Percentiles rank a stretch among this genome's conserved stretches.
phyloP scores from a whole-genome alignment of 2,329 filamentous ascomycete species.

The Aphanoascus verrucosus region DNA sequence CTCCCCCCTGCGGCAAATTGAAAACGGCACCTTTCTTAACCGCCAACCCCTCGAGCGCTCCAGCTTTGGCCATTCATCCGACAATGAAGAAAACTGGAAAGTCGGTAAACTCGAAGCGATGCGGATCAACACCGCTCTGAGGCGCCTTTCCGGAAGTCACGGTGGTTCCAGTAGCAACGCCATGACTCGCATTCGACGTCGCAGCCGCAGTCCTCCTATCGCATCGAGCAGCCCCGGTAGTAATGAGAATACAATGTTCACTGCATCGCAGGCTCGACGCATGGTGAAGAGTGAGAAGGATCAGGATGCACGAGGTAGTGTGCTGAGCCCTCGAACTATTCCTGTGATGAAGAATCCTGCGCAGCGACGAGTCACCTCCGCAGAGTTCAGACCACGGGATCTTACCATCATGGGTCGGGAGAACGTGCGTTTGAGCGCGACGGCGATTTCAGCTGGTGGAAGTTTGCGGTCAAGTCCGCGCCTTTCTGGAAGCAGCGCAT shows the following conservation, averaged over 20 bases:
- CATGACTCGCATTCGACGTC: conserved; percentile 39
- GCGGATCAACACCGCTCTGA: conserved; percentile 47
- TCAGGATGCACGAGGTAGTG: conserved; percentile 44
- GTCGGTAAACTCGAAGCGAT: conserved; percentile 41
- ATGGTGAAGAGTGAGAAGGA: conserved; percentile 55
- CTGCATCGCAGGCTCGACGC: conserved; percentile 53
- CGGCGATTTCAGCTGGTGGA: conserved; percentile 28
- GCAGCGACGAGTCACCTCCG: conserved; percentile 34
- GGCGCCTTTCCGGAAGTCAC: conserved; percentile 38
- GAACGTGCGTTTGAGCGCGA: conserved; percentile 28
- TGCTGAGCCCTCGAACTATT: conserved; percentile 51
- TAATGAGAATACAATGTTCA: conserved; percentile 51
- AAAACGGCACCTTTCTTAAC: conserved; percentile 41
- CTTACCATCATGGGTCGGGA: conserved; percentile 31
- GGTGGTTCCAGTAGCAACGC: conserved; percentile 34
- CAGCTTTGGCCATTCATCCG: conserved; percentile 17
- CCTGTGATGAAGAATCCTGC: conserved; percentile 47
- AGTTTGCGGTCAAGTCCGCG: conserved; percentile 25
- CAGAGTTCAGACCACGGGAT: conserved; percentile 33
- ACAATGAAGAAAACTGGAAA: conserved; percentile 37
- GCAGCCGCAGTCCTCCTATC: conserved; percentile 36
- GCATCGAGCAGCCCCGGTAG: conserved; percentile 41
- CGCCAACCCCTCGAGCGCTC: conserved; percentile 34
- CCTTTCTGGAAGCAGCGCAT: conserved; percentile 21
- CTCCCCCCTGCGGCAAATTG: conserved; percentile 46